Conservation (phyloP, 306 rosid species). For the Castanopsis chinensis region DNA sequence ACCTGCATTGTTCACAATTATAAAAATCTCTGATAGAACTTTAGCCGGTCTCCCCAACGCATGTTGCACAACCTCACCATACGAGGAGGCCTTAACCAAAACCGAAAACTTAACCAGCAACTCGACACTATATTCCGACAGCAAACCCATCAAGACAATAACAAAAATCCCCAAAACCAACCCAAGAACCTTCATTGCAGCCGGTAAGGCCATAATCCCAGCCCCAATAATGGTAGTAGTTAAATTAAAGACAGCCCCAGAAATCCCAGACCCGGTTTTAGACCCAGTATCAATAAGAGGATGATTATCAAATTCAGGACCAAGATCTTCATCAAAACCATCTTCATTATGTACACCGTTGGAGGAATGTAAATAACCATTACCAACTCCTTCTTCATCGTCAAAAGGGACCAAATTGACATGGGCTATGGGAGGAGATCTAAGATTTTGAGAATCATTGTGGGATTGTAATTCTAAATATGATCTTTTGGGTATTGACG, state of each 20-base stretch:
- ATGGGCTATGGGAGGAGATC: slow-evolving; percentile 4
- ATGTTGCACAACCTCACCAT: slow-evolving; percentile 87
- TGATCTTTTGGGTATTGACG: slow-evolving; percentile 53
- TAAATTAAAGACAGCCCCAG: slow-evolving; percentile 87
- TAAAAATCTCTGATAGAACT: slow-evolving; percentile 72
- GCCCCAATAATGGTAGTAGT: slow-evolving; percentile 92
- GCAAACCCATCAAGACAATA: slow-evolving; percentile 73
- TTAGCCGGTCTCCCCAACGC: slow-evolving; percentile 75
- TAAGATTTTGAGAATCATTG: slow-evolving; percentile 27
- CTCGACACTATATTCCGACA: slow-evolving; percentile 83
- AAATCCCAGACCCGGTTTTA: slow-evolving; percentile 54
- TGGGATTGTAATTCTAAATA: slow-evolving; percentile 68
- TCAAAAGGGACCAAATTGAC: slow-evolving; percentile 24
- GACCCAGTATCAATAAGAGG: slow-evolving; percentile 56
- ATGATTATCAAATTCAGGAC: slow-evolving; percentile 53
- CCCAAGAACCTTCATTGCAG: slow-evolving; percentile 96
- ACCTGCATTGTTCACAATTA: slow-evolving; percentile 81
- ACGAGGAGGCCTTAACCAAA: slow-evolving; percentile 62
- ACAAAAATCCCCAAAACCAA: slow-evolving; percentile 58
- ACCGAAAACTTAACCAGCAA: slow-evolving; percentile 64
- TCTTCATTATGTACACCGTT: slow-evolving; percentile 25
- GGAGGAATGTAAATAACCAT: slow-evolving; percentile 43
- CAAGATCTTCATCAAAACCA: slow-evolving; percentile 49
- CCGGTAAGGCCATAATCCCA: slow-evolving; percentile 96
- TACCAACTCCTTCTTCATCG: slow-evolving; percentile 29